Base-by-base conservation (phyloP, 2,329 filamentous ascomycete genomes). In the Pseudogymnoascus sp. region DNA sequence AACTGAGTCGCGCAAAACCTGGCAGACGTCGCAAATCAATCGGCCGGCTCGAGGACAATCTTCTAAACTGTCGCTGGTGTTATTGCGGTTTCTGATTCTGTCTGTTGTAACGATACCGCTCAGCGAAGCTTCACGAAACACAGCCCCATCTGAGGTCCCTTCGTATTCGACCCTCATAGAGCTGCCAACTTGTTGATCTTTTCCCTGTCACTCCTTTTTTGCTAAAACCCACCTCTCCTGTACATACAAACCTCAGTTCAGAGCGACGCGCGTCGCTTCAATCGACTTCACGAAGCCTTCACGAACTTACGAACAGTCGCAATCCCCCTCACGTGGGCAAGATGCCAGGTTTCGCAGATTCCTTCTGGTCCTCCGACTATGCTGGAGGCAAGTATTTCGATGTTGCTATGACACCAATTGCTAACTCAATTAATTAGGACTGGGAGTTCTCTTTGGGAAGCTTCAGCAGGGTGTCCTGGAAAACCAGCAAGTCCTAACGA, bases 291-390 rank as follows among this genome's bases (percentile, higher is more conserved):
- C 21, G 18, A 62, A 62, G 4, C 51, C n/a, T 18, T 34, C n/a
- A 36, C 51, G 8, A 7, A 6, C 11, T 34, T 10, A 36, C 51
- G 8, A 7, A 6, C 11, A 54, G 47, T 54, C 47, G 51, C 29
- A 14, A 57, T 57, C 51, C n/a, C 47, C 12, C 29, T 14, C 51
- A 57, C 51, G 40, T 60, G 26, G 29, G 68, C 73, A 86, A 77
- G 75, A 93, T 93, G 90, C 89, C 90, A 70, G 86, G 90, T 72
- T 97, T 99, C 78, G 87, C 92, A 70, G 91, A 93, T 79, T 96
- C 93, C 61, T 97, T 99, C 80, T 99, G 95, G 95, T 96, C 95
- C 67, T 86, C 86, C 75, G 95, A 99, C 83, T 97, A 97, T 82
- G 93, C 93, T 75, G 92, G 90, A 81, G 93, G 89, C 90, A 79